Conservation (phyloP, 1,139 yeast species). For the Geotrichum aggregatum region DNA sequence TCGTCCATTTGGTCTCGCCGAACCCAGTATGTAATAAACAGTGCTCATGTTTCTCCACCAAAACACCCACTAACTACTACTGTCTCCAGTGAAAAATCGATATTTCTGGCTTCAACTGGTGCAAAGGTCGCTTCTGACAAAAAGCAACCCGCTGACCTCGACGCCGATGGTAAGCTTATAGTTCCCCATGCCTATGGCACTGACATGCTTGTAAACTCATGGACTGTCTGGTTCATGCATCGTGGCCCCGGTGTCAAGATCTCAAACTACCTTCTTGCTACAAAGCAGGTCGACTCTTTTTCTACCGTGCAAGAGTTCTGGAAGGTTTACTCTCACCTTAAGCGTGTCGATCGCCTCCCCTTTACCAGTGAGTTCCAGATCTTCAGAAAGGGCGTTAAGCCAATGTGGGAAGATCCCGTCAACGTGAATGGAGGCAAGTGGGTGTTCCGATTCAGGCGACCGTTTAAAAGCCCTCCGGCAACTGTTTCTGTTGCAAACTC, state of each 20-base stretch:
- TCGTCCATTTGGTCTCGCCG: constrained; percentile 31
- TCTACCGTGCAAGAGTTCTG: constrained; percentile 60
- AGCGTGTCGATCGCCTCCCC: constrained; percentile 48
- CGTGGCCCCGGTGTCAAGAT: constrained; percentile 39
- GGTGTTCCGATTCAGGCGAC: constrained; percentile 50
- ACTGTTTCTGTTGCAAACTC: constrained; percentile 8
- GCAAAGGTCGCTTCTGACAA: constrained; percentile 11
- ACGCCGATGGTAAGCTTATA: constrained; percentile 23
- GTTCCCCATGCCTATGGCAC: constrained; percentile 25
- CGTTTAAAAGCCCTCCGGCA: constrained; percentile 25
- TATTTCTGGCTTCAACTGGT: constrained; percentile 31
- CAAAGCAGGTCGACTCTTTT: constrained; percentile 36
- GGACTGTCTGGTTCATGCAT: constrained; percentile 40
- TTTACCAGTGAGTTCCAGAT: constrained; percentile 57
- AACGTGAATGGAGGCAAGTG: constrained; percentile 64
- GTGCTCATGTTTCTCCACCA: constrained; percentile 10
- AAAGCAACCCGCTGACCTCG: constrained; percentile 9
- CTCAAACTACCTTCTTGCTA: constrained; percentile 37
- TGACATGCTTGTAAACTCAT: constrained; percentile 29
- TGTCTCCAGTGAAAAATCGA: constrained; percentile 27
- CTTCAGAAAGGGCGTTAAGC: constrained; percentile 61
- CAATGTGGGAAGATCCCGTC: constrained; percentile 69
- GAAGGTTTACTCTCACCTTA: constrained; percentile 49
- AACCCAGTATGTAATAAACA: constrained; percentile 24
- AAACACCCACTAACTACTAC: not conserved